Base-by-base conservation (phyloP, 306 rosid species). In the Ceratonia siliqua region DNA sequence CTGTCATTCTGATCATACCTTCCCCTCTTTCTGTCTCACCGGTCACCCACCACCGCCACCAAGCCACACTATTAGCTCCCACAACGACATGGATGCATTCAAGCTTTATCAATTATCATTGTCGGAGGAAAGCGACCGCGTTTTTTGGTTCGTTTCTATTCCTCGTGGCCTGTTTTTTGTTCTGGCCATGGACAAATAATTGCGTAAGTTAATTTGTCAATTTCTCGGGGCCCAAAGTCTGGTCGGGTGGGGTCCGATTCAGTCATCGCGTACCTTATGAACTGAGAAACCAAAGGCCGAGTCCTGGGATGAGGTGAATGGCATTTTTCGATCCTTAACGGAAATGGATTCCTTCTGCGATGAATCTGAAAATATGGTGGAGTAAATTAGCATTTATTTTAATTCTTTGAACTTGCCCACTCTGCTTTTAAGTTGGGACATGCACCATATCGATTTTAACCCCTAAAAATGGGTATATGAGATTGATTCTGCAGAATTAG, bases 141-240 rank as follows among this genome's bases (percentile, higher is more conserved):
- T 17, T 24, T 27, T 13, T 56, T n/a, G 28, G 48, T n/a, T 69
- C 32, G 45, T 55, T 45, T 18, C 48, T 53, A 36, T 27, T 54
- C 3, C 24, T 7, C 17, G 67, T 74, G 75, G 32, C 30, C 67
- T 38, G 13, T 41, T 24, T 36, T 57, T 8, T 50, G 56, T 74
- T 74, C 52, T 49, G 33, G 65, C 18, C 78, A 70, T 24, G 39
- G 72, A 39, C 57, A 25, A 48, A 48, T 32, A 53, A 58, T 73
- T 67, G 74, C 73, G 77, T 76, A 79, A 57, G 75, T 76, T 82
- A n/a, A 70, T 58, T 56, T 84, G 84, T 87, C 88, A 72, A 66
- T 77, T 69, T 70, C 38, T 9, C 0, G 27, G 79, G 81, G 62
- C 79, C 79, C 55, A 28, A 8, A 3, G 25, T 32, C 57, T 62